phyloP scores from a whole-genome alignment of 768 basidiomycete species.

The Plicaturopsis crispa region DNA sequence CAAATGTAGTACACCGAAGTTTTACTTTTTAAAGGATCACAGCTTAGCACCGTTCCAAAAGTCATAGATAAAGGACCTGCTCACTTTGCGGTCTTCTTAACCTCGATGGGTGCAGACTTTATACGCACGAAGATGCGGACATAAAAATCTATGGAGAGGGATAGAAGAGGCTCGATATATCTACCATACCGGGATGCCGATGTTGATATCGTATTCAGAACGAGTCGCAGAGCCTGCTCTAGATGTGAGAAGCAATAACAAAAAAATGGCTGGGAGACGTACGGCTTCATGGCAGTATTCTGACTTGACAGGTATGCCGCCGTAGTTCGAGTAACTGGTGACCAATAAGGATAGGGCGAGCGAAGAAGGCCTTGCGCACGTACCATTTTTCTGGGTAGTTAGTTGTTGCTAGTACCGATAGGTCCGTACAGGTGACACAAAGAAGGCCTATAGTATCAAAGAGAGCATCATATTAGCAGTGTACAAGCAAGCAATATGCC shows the following conservation, averaged over 20 bases:
- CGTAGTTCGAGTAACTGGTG: slow-evolving; percentile 87
- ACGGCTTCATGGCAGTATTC: slow-evolving; percentile 95
- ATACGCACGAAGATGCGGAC: slow-evolving; percentile 86
- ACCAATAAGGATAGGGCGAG: background rate
- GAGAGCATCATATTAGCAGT: background rate
- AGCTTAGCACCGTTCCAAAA: slow-evolving; percentile 3
- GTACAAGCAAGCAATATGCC: background rate
- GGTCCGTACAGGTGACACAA: slow-evolving; percentile 94
- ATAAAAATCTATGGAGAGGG: slow-evolving; percentile 96
- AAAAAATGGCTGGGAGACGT: slow-evolving; percentile 20
- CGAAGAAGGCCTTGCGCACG: slow-evolving; percentile 7
- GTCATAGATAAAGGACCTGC: slow-evolving; percentile 11
- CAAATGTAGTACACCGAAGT: slow-evolving; percentile 84
- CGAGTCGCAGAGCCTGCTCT: slow-evolving; percentile 75
- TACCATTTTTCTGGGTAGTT: slow-evolving; percentile 98
- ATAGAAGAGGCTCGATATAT: slow-evolving; percentile 82
- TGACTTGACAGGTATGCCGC: slow-evolving; percentile 82
- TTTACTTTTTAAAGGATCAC: slow-evolving; percentile 45
- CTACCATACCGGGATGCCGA: slow-evolving; percentile 91
- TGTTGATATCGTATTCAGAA: slow-evolving; percentile 80
- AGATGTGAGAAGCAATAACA: background rate
- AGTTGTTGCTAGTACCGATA: slow-evolving; percentile 85
- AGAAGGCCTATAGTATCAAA: slow-evolving; percentile 54
- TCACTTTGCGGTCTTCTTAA: slow-evolving; percentile 77
- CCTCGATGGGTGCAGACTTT: slow-evolving; percentile 64